These are phyloP conservation scores for Metarhizium humberi DNA, from an alignment of 2,329 filamentous ascomycete species.

Conservation along the genomic window DNA sequence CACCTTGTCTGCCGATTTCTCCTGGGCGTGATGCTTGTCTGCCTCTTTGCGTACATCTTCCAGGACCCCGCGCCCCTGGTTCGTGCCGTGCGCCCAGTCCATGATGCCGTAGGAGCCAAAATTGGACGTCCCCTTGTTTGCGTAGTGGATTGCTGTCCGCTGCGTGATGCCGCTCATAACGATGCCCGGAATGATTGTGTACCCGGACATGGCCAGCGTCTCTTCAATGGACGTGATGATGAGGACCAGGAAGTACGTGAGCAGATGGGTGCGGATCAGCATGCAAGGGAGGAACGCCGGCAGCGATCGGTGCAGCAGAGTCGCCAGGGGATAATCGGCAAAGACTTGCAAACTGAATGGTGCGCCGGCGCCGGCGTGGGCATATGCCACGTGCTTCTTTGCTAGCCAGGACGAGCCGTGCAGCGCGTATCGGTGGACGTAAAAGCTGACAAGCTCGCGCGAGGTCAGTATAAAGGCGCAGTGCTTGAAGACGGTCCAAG, in stretches of 20 bases:
- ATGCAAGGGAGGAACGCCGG: conserved; percentile 58
- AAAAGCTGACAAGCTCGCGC: conserved; percentile 58
- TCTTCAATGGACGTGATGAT: conserved; percentile 57
- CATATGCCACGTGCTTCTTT: conserved; percentile 32
- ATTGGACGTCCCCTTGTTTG: conserved; percentile 45
- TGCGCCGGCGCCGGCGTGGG: conserved; percentile 45
- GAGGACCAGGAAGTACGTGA: conserved; percentile 61
- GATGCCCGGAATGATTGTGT: conserved; percentile 47
- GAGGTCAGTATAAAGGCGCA: conserved; percentile 30
- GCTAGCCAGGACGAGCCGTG: conserved; percentile 40
- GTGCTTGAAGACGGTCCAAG: conserved; percentile 44
- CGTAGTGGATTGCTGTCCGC: conserved; percentile 33
- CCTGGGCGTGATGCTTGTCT: conserved; percentile 44
- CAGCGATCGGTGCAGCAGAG: conserved; percentile 53
- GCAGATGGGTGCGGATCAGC: conserved; percentile 57
- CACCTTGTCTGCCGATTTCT: conserved; percentile 25
- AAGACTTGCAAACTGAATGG: conserved; percentile 54
- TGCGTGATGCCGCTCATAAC: conserved; percentile 41
- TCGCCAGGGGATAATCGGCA: conserved; percentile 59
- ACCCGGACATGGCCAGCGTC: conserved; percentile 58
- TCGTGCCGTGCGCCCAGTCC: conserved; percentile 52
- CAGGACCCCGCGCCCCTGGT: conserved; percentile 39
- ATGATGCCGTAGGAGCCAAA: conserved; percentile 53
- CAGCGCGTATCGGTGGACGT: conserved; percentile 62
- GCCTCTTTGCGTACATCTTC: conserved; percentile 47